These are phyloP conservation scores for Agroathelia rolfsii DNA, from an alignment of 1,284 basidiomycete genomes.

Conservation along the genomic window DNA sequence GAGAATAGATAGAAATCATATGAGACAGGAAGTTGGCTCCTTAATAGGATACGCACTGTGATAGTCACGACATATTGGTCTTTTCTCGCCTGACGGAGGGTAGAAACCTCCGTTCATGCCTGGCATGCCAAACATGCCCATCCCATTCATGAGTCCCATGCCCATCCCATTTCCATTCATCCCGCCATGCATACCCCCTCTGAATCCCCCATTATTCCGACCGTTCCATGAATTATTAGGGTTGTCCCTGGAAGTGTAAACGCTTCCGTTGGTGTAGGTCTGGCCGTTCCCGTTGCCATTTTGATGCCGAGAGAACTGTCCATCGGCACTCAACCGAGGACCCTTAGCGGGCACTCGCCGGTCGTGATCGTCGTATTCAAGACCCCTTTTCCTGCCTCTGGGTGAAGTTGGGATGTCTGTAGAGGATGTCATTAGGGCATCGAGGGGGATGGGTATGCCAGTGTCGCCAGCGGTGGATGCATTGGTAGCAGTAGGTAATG, in stretches of 20 bases:
- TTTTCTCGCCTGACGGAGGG: constrained; percentile 56
- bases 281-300: constrained; percentile 32
- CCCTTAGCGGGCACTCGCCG: constrained; percentile 55
- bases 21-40: constrained; percentile 2
- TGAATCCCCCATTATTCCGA: constrained; percentile 23
- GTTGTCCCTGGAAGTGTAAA: too few relatives aligned
- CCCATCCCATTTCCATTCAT: constrained; percentile 23
- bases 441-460: constrained; percentile 72
- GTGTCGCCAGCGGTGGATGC: constrained; percentile 35
- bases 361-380: constrained; percentile 51
- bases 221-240: constrained; percentile 31
- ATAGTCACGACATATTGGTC: constrained; percentile 80
- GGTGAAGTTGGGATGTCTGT: constrained; percentile 33
- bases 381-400: constrained; percentile 52
- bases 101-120: constrained; percentile 26
- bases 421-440: constrained; percentile 43
- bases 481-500: constrained; percentile 22
- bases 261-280: constrained; percentile 26
- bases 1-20: constrained; percentile 8
- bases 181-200: constrained; percentile 24
- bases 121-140: constrained; percentile 11
- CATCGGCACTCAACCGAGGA: constrained; percentile 51
- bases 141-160: constrained; percentile 20
- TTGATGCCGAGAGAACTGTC: constrained; percentile 51
- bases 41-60: constrained; percentile 55